Conservation (phyloP, 2,329 filamentous ascomycete species). For the Fusarium mangiferae region DNA sequence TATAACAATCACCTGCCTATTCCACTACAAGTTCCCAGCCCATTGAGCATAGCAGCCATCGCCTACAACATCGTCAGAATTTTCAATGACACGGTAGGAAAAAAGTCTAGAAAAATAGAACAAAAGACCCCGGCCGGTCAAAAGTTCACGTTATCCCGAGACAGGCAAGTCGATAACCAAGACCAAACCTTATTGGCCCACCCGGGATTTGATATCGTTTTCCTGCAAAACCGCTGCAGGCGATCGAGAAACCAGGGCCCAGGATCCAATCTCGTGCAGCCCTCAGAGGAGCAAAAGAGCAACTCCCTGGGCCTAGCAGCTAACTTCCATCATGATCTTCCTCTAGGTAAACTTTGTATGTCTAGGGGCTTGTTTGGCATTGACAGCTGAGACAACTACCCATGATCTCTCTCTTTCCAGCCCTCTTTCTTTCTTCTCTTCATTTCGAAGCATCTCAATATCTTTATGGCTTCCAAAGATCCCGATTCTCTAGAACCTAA, state of each 20-base stretch:
- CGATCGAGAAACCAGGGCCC: slow-evolving; percentile 29
- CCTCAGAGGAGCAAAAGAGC: background rate
- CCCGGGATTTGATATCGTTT: slow-evolving; percentile 24
- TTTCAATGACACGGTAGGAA: slow-evolving; percentile 10
- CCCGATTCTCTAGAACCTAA: background rate
- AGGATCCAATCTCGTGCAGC: slow-evolving; percentile 27
- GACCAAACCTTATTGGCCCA: slow-evolving; percentile 14
- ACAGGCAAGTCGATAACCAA: slow-evolving; percentile 36
- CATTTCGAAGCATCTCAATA: background rate
- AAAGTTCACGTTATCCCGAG: slow-evolving; percentile 29
- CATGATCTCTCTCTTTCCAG: background rate
- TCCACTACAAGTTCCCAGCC: background rate
- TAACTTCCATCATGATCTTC: background rate
- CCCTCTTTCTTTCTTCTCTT: background rate
- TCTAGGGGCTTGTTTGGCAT: background rate
- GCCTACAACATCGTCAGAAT: slow-evolving; percentile 1
- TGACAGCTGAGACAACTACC: background rate
- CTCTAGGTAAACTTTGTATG: background rate
- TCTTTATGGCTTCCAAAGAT: background rate
- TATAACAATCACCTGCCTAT: slow-evolving; percentile 1
- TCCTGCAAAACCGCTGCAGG: slow-evolving; percentile 29
- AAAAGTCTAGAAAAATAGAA: slow-evolving; percentile 24
- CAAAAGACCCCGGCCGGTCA: slow-evolving; percentile 17
- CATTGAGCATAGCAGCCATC: background rate
- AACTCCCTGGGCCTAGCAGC: background rate